Percentiles rank a stretch among this genome's conserved stretches.
These are phyloP conservation scores for Diaporthe sp. DNA, from an alignment of 2,329 filamentous ascomycete genomes.

Conservation along the genomic window DNA sequence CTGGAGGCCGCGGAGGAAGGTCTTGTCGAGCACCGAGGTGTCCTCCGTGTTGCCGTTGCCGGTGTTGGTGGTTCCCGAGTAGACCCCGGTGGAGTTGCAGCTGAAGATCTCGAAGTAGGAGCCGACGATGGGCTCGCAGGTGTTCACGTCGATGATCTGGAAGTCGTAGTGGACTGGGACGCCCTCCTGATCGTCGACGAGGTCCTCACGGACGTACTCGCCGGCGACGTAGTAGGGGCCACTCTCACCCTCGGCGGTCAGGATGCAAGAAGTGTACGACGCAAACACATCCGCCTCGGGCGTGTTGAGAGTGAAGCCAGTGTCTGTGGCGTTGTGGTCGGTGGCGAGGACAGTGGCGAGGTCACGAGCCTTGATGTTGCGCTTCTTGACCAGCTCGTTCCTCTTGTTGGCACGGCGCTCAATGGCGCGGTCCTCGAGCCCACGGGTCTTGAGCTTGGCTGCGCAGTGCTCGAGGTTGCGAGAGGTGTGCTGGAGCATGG, in stretches of 20 bases:
- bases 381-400: constrained; percentile 51
- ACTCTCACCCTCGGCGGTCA: constrained; percentile 62
- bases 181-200: constrained; percentile 62
- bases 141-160: constrained; percentile 67
- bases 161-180: constrained; percentile 65
- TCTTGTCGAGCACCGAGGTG: constrained; percentile 55
- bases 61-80: constrained; percentile 52
- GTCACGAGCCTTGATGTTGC: constrained; percentile 51
- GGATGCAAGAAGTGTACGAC: constrained; percentile 58
- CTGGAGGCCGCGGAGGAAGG: constrained; percentile 59
- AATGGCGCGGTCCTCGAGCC: constrained; percentile 52
- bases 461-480: constrained; percentile 56
- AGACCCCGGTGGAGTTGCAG: constrained; percentile 57
- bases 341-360: constrained; percentile 51
- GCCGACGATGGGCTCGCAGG: constrained; percentile 64
- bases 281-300: constrained; percentile 52
- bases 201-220: constrained; percentile 63
- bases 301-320: constrained; percentile 49
- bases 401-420: constrained; percentile 54
- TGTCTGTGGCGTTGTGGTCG: constrained; percentile 53
- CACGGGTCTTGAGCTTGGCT: constrained; percentile 55
- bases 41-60: constrained; percentile 57
- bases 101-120: constrained; percentile 68
- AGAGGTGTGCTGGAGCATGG: constrained; percentile 52
- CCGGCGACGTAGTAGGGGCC: constrained; percentile 67